A percentile compares a stretch with the other conserved stretches of the same genome.
phyloP scores from a whole-genome alignment of 1,284 basidiomycete species.

The Cryptococcus sp. region DNA sequence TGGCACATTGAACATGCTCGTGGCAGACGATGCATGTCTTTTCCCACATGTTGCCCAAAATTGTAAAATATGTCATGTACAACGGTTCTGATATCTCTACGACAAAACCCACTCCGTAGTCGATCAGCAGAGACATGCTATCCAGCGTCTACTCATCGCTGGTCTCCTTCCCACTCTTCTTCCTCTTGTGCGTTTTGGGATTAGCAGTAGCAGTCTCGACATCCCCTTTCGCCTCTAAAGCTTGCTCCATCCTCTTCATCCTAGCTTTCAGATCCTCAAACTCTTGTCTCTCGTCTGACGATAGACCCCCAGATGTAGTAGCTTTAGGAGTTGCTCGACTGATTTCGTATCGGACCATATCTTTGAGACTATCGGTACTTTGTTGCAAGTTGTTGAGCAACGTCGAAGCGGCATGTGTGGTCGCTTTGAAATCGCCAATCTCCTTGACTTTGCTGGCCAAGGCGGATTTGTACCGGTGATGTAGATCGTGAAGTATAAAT shows the following conservation, averaged over 20 bases:
- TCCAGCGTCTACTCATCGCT: neutral
- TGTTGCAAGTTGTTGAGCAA: slow-evolving; percentile 35
- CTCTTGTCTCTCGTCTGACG: neutral
- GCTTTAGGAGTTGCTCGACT: neutral
- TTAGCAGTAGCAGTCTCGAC: neutral
- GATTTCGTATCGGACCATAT: slow-evolving; percentile 45
- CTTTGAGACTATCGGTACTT: slow-evolving; percentile 39
- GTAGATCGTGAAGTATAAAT: slow-evolving; percentile 31
- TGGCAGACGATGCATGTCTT: no score
- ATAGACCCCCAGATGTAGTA: neutral
- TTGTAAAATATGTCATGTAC: no score
- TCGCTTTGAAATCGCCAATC: slow-evolving; percentile 39
- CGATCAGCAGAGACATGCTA: no score
- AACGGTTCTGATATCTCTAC: no score
- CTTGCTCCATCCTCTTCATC: neutral
- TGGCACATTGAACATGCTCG: no score
- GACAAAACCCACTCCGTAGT: no score
- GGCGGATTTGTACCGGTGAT: slow-evolving; percentile 28
- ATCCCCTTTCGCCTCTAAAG: neutral
- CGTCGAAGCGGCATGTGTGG: slow-evolving; percentile 26
- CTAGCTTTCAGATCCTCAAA: neutral
- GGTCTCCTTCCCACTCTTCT: neutral
- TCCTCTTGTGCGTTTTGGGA: neutral
- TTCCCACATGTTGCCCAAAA: no score
- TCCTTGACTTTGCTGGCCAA: slow-evolving; percentile 24